Evolutionary conservation across 169 alveolate genomes (phyloP), one percentile per base, ranked within the genome.

Genomic region (Cryptosporidium tyzzeri): DNA sequence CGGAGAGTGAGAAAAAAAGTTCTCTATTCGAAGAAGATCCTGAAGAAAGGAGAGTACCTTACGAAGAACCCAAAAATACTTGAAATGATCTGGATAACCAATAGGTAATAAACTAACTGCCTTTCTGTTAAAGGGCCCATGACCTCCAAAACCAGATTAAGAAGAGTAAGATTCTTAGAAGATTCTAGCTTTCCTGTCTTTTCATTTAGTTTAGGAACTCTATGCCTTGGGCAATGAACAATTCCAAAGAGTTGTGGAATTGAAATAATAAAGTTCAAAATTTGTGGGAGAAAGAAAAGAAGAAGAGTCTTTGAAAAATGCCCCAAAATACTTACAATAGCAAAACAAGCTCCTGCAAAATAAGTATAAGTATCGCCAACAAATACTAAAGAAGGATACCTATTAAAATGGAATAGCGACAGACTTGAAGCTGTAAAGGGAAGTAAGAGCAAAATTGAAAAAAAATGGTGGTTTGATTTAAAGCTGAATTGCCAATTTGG

Each of bases 321-420:
- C 1, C 98, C 99, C 44, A 96, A 86, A 39, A 97, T 94, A 14
- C 98, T 98, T 70, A 95, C 97, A 33, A 94, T 94, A 31, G 99
- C 99, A 71, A 97, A 95, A 44, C 96, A 92, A 96, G 93, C 96
- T 74, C 98, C 99, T 44, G 99, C 96, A 92, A 97, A 95, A 62
- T 95, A 95, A 37, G 98, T 94, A 93, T 91, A 97, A 14, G 97
- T 95, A 89, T 97, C 98, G 9, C 99, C 99, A n/a, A 97, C 97
- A 93, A 97, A 97, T n/a, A 96, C 96, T 85, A 94, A 53, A 21
- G 98, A 96, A 10, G 99, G 99, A 91, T 92, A 96, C 92, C 92
- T 94, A 91, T 96, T 97, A 87, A 84, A 95, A 61, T 95, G 91
- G 69, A 96, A 93, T 14, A 97, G 87, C 31, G 96, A 97, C 37